Conservation (phyloP, 768 basidiomycete genomes). For the Sistotremastrum suecicum region DNA sequence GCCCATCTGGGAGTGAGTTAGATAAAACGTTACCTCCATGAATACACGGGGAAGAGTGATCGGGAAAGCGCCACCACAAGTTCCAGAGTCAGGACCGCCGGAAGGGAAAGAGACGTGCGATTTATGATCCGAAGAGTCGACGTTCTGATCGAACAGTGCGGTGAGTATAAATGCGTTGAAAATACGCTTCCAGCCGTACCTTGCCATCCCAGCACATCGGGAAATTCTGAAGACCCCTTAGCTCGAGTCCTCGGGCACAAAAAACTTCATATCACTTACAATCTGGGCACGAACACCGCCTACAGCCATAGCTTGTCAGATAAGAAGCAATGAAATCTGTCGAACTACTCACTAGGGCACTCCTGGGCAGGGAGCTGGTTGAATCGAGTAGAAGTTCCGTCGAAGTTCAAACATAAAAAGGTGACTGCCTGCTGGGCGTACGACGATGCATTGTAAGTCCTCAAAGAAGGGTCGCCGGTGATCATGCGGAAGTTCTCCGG, state of each 20-base stretch:
- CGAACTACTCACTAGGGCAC: conserved; percentile 3
- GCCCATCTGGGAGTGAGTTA: not conserved
- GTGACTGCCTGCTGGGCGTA: conserved; percentile 25
- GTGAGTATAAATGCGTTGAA: conserved; percentile 36
- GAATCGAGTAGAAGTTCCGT: conserved; percentile 16
- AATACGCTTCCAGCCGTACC: conserved; percentile 30
- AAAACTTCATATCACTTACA: conserved; percentile 17
- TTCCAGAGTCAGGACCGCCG: conserved; percentile 24
- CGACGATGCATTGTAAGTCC: conserved; percentile 30
- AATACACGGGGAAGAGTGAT: conserved; percentile 32
- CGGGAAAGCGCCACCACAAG: conserved; percentile 34
- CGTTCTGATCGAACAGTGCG: conserved; percentile 29
- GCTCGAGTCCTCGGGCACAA: not conserved
- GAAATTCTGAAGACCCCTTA: conserved; percentile 24
- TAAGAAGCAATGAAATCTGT: too few species aligned
- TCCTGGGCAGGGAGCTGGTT: conserved; percentile 8
- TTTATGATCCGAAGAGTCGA: conserved; percentile 37
- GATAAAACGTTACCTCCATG: conserved; percentile 17
- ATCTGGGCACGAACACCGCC: conserved; percentile 37
- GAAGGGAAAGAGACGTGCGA: conserved; percentile 36
- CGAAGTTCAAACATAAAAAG: conserved; percentile 30
- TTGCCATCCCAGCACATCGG: conserved; percentile 44
- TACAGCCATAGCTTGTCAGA: too few species aligned
- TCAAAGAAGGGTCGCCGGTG: conserved; percentile 30
- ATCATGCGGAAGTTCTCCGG: conserved; percentile 46